Conservation (phyloP, 1,284 basidiomycete genomes). For the Cerrena zonata region DNA sequence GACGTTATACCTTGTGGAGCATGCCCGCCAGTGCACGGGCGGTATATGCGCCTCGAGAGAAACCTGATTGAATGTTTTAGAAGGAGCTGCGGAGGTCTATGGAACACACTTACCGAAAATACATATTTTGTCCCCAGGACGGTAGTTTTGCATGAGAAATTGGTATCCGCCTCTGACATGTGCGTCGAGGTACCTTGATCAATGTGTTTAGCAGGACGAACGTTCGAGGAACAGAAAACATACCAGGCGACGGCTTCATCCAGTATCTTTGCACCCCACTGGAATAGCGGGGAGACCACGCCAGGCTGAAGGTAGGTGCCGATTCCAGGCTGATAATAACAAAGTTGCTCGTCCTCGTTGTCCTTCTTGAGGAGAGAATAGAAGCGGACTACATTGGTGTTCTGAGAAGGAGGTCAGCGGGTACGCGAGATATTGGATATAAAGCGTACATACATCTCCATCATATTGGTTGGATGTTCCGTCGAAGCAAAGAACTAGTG, state of each 20-base stretch:
- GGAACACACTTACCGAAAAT: constrained; percentile 42
- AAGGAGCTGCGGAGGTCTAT: too few species aligned
- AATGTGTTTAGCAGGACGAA: background rate
- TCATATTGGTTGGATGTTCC: constrained; percentile 47
- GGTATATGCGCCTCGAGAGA: constrained; percentile 44
- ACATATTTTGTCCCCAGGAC: constrained; percentile 44
- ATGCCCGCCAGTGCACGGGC: constrained; percentile 46
- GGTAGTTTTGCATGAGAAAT: constrained; percentile 61
- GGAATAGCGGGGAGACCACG: constrained; percentile 28
- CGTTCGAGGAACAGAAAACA: constrained; percentile 9
- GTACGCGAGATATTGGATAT: background rate
- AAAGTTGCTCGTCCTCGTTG: constrained; percentile 29
- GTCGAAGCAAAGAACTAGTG: constrained; percentile 48
- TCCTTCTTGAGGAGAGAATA: constrained; percentile 36
- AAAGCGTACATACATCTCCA: constrained; percentile 29
- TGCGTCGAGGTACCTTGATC: constrained; percentile 36
- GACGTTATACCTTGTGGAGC: constrained; percentile 25
- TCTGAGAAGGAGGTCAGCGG: constrained; percentile 18
- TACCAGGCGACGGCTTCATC: constrained; percentile 46
- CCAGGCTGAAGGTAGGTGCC: constrained; percentile 47
- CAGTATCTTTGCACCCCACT: constrained; percentile 36
- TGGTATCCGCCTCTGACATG: constrained; percentile 58
- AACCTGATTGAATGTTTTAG: constrained; percentile 22
- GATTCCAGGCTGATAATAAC: constrained; percentile 39
- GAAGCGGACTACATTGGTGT: constrained; percentile 38